These are phyloP conservation scores for Cercospora berteroae DNA, from an alignment of 2,329 filamentous ascomycete genomes.

Conservation along the genomic window DNA sequence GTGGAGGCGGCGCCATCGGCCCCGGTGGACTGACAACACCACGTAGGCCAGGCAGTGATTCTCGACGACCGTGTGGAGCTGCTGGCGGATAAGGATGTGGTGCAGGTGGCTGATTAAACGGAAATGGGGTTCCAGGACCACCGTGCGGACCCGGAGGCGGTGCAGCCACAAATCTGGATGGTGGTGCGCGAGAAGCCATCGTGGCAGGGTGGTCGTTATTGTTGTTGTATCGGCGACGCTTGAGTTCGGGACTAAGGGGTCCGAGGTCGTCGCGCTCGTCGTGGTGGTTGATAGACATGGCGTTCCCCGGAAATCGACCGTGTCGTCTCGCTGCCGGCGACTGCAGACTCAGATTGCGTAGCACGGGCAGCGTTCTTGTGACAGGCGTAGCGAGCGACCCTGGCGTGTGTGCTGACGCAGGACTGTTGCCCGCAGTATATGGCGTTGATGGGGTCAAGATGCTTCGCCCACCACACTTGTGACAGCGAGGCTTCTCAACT, in stretches of 20 bases:
- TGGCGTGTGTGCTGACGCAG: conserved; percentile 35
- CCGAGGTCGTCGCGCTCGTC: conserved; percentile 44
- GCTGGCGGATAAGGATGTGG: conserved; percentile 44
- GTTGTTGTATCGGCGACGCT: conserved; percentile 60
- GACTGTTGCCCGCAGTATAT: conserved; percentile 35
- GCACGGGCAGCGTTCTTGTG: conserved; percentile 38
- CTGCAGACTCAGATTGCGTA: conserved; percentile 38
- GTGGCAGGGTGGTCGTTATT: conserved; percentile 39
- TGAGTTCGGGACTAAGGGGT: conserved; percentile 56
- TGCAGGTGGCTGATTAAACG: conserved; percentile 39
- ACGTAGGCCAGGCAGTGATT: conserved; percentile 45
- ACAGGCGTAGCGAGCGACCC: conserved; percentile 35
- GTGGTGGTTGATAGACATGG: conserved; percentile 34
- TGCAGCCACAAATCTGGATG: conserved; percentile 31
- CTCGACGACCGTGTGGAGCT: conserved; percentile 34
- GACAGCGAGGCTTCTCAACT: conserved; percentile 55
- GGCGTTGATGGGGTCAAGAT: conserved; percentile 63
- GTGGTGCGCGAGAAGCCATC: conserved; percentile 41
- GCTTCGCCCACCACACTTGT: conserved; percentile 68
- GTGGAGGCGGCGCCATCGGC: conserved; percentile 56
- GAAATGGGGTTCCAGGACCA: conserved; percentile 42
- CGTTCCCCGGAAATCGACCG: conserved; percentile 31
- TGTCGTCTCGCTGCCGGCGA: conserved; percentile 35
- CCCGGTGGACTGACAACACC: conserved; percentile 37
- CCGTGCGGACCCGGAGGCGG: conserved; percentile 21